Percentiles rank a stretch among this genome's conserved stretches.
Conservation (phyloP, 495 filamentous ascomycete species). For the Tuber umbilicatum region DNA sequence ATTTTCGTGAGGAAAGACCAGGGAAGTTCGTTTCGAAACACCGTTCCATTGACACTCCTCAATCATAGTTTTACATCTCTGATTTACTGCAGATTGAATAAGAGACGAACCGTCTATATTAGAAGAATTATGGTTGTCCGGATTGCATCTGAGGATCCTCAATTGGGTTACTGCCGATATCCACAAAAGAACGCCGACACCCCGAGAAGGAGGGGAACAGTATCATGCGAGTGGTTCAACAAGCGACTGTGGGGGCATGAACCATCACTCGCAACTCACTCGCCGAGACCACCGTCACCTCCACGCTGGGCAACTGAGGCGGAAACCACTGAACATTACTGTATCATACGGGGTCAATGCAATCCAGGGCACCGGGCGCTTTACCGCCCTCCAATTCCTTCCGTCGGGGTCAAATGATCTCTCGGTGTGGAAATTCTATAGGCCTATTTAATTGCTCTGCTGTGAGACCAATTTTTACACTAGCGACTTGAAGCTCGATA, state of each 20-base stretch:
- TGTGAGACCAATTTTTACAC: background rate
- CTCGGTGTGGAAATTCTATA: background rate
- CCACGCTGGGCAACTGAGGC: background rate
- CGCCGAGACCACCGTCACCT: background rate
- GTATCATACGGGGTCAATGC: background rate
- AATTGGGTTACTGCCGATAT: too few species aligned
- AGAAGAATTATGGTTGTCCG: too few species aligned
- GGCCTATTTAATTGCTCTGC: background rate
- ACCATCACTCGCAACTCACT: background rate
- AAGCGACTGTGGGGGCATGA: background rate
- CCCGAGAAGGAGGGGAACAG: too few species aligned
- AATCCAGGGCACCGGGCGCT: background rate
- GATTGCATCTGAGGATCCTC: too few species aligned
- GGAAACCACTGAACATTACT: background rate
- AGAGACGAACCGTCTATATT: too few species aligned
- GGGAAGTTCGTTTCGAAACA: too few species aligned
- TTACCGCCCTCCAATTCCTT: background rate
- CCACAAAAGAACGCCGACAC: too few species aligned
- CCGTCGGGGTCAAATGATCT: background rate
- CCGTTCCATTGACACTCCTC: too few species aligned
- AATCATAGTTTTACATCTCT: too few species aligned
- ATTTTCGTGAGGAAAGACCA: too few species aligned
- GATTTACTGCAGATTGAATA: too few species aligned
- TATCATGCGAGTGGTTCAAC: background rate
- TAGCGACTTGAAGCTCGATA: background rate